A percentile compares a stretch with the other conserved stretches of the same genome.
Evolutionary conservation across 2,329 filamentous ascomycete genomes (phyloP).

Genomic region (Chrysoporthe deuterocubensis): DNA sequence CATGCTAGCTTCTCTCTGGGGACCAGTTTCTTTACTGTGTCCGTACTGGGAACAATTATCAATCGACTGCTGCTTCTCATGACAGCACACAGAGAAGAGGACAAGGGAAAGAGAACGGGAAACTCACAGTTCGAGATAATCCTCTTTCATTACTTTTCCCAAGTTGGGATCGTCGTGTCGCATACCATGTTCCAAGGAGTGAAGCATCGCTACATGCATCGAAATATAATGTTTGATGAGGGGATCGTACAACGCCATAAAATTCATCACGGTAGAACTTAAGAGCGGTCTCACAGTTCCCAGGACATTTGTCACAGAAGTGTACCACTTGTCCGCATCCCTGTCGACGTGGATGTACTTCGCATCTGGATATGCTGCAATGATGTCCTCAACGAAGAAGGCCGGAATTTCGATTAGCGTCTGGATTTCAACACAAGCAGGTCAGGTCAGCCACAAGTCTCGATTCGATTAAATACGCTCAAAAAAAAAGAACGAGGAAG

Average conservation of each 20-base stretch:
- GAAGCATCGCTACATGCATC: constrained; percentile 32
- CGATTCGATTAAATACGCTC: not conserved
- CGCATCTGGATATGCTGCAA: constrained; percentile 41
- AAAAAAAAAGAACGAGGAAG: not conserved
- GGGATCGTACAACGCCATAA: constrained; percentile 14
- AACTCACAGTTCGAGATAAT: not conserved
- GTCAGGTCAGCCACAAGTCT: not conserved
- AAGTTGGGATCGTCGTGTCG: not conserved
- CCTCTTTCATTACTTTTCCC: not conserved
- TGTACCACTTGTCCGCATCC: constrained; percentile 40
- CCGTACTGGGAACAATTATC: constrained; percentile 26
- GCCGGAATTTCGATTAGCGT: constrained; percentile 39
- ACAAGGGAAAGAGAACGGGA: not conserved
- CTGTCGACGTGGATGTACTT: constrained; percentile 44
- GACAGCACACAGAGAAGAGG: not conserved
- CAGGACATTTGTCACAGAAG: not conserved
- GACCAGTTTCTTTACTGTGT: constrained; percentile 28
- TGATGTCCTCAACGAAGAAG: constrained; percentile 38
- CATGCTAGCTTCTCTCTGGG: constrained; percentile 32
- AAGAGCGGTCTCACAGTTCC: constrained; percentile 9
- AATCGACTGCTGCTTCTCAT: not conserved
- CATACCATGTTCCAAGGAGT: not conserved
- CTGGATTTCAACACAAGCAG: constrained; percentile 16
- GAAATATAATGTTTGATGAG: constrained; percentile 31
- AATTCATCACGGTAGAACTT: constrained; percentile 14